Conservation (phyloP, 768 basidiomycete species). For the Rhodocollybia butyracea region DNA sequence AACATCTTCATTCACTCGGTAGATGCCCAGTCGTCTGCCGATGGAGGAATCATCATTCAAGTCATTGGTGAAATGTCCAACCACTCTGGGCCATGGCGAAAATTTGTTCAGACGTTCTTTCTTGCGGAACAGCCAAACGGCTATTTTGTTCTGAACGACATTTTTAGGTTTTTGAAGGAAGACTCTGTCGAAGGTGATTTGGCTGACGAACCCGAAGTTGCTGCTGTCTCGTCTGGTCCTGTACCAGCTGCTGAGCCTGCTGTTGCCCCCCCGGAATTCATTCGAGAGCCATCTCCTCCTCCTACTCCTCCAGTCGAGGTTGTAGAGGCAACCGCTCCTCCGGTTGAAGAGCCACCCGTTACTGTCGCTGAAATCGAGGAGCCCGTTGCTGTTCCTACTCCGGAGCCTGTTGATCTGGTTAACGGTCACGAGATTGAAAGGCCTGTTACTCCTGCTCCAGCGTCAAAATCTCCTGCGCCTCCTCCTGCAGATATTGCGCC, state of each 20-base stretch:
- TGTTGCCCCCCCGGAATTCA: conserved; percentile 29
- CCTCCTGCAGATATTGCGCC: conserved; percentile 21
- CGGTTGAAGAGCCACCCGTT: conserved; percentile 25
- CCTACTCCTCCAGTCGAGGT: conserved; percentile 21
- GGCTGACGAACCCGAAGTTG: conserved; percentile 40
- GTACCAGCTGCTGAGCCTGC: conserved; percentile 29
- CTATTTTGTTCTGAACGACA: conserved; percentile 99
- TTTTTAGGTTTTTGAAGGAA: conserved; percentile 99
- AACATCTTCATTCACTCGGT: conserved; percentile 99
- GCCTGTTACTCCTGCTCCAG: conserved; percentile 22
- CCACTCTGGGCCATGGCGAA: conserved; percentile 86
- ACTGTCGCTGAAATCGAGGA: conserved; percentile 18
- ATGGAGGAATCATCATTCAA: conserved; percentile 96
- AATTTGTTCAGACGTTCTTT: conserved; percentile 99
- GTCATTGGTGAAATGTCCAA: conserved; percentile 99
- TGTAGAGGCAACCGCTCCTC: conserved; percentile 15
- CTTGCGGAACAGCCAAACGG: conserved; percentile 98
- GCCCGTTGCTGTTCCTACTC: conserved; percentile 23
- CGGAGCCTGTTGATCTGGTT: conserved; percentile 11
- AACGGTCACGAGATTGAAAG: conserved; percentile 14
- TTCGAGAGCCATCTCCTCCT: conserved; percentile 28
- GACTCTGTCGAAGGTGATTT: conserved; percentile 75
- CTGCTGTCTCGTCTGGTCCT: conserved; percentile 29
- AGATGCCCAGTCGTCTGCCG: conserved; percentile 93
- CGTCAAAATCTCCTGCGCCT: conserved; percentile 18